phyloP scores from a whole-genome alignment of 352 stramenopile genomes.

The Halophytophthora batemanensis region DNA sequence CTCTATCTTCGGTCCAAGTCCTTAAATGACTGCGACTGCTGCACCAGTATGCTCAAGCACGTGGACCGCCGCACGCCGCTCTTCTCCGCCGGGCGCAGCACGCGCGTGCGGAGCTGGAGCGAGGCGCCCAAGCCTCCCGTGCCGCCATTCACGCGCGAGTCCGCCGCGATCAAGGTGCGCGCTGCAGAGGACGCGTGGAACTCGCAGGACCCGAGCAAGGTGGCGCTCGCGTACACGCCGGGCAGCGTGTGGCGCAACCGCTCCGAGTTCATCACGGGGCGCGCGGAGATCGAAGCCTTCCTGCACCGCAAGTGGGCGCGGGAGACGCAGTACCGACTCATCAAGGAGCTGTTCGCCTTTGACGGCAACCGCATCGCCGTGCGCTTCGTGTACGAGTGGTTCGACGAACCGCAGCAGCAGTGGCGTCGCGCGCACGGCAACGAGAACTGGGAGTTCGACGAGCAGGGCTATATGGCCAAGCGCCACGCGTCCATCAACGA shows the following conservation, averaged over 20 bases:
- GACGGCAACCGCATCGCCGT: constrained; percentile 84
- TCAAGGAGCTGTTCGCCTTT: constrained; percentile 89
- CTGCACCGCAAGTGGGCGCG: constrained; percentile 68
- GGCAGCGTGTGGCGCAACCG: constrained; percentile 88
- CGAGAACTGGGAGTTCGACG: constrained; percentile 90
- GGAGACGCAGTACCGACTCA: constrained; percentile 83
- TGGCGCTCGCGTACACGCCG: constrained; percentile 79
- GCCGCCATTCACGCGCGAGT: constrained; percentile 81
- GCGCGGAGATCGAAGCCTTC: constrained; percentile 75
- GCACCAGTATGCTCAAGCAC: no score
- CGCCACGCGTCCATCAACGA: constrained; percentile 89
- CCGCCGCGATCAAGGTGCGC: constrained; percentile 74
- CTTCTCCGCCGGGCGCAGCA: not conserved
- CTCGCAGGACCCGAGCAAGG: constrained; percentile 56
- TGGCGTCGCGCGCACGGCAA: constrained; percentile 88
- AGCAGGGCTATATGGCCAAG: constrained; percentile 75
- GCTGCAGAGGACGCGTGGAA: constrained; percentile 90
- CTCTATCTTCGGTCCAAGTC: no score
- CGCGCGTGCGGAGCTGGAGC: constrained; percentile 8
- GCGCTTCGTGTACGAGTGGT: constrained; percentile 87
- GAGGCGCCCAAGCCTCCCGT: constrained; percentile 32
- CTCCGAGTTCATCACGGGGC: constrained; percentile 72
- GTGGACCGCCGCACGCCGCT: not conserved
- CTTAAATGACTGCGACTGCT: no score
- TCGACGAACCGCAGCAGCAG: constrained; percentile 39